These are phyloP conservation scores for Fusarium chuoi DNA, from an alignment of 2,329 filamentous ascomycete genomes.

Conservation along the genomic window DNA sequence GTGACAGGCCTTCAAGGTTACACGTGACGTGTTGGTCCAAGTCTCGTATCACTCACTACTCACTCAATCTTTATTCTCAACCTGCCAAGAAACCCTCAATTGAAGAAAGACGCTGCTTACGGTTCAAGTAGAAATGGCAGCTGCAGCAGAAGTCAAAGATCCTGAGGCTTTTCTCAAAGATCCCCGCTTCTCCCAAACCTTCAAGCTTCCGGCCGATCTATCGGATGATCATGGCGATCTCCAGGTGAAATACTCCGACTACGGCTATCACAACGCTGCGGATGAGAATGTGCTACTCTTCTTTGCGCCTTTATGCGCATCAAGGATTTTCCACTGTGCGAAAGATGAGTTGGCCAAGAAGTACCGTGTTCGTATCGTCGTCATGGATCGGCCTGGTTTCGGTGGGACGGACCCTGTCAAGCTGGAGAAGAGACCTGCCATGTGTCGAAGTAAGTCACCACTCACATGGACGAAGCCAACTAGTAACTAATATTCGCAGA, in stretches of 20 bases:
- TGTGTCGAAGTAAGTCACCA: conserved; percentile 12
- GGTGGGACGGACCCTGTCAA: conserved; percentile 13
- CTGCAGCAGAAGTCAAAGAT: not conserved
- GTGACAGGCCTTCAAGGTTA: not conserved
- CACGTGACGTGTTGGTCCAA: not conserved
- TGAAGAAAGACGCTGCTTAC: too few species aligned
- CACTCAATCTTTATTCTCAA: not conserved
- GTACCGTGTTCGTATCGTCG: conserved; percentile 10
- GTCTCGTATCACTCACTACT: not conserved
- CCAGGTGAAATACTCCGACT: conserved; percentile 17
- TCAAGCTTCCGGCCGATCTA: not conserved
- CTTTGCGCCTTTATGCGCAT: conserved; percentile 15
- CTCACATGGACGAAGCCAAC: rapidly evolving
- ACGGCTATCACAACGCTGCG: conserved; percentile 13
- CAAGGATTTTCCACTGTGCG: conserved; percentile 14
- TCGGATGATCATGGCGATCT: not conserved
- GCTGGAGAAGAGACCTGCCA: not conserved
- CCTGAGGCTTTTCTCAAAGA: conserved; percentile 2
- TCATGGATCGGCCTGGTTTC: conserved; percentile 17
- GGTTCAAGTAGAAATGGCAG: not conserved
- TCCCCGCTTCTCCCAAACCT: conserved; percentile 14
- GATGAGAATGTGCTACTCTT: conserved; percentile 27
- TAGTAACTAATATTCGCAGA: not conserved
- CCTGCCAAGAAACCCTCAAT: not conserved
- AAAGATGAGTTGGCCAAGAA: conserved; percentile 20